phyloP scores from a whole-genome alignment of 2,329 filamentous ascomycete species.

The Botrytis pseudocinerea region DNA sequence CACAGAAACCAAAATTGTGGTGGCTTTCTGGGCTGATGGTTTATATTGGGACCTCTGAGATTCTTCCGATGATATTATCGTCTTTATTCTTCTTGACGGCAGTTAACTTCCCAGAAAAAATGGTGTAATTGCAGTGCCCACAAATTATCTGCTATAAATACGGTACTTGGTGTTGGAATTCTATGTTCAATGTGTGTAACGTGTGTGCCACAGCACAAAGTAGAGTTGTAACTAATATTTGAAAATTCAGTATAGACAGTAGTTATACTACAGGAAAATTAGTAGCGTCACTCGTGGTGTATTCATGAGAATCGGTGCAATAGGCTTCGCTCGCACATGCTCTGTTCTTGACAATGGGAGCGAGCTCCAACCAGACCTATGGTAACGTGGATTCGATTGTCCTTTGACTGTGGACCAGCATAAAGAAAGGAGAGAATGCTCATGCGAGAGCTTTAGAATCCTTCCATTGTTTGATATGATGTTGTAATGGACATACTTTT shows the following conservation, averaged over 20 bases:
- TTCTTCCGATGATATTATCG: slow-evolving; percentile 29
- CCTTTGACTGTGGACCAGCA: neutral
- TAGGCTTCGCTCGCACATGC: slow-evolving; percentile 30
- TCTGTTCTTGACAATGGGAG: slow-evolving; percentile 28
- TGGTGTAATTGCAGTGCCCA: slow-evolving; percentile 27
- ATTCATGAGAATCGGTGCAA: slow-evolving; percentile 29
- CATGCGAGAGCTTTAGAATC: slow-evolving; percentile 29
- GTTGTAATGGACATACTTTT: neutral
- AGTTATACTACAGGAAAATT: slow-evolving; percentile 29
- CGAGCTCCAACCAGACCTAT: slow-evolving; percentile 27
- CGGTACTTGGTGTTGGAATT: slow-evolving; percentile 26
- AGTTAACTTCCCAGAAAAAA: slow-evolving; percentile 26
- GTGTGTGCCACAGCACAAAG: slow-evolving; percentile 28
- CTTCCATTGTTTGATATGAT: slow-evolving; percentile 18
- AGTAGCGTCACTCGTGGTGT: slow-evolving; percentile 27
- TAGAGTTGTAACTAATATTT: neutral
- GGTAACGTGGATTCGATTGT: slow-evolving; percentile 18
- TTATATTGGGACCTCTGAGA: slow-evolving; percentile 27
- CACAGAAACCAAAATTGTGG: neutral
- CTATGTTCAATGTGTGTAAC: slow-evolving; percentile 23
- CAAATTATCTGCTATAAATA: slow-evolving; percentile 28
- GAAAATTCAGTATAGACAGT: slow-evolving; percentile 3
- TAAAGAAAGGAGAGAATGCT: slow-evolving; percentile 30
- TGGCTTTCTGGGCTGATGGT: slow-evolving; percentile 20
- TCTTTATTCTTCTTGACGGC: slow-evolving; percentile 30